A percentile compares a stretch with the other conserved stretches of the same genome.
Evolutionary conservation across 768 basidiomycete genomes (phyloP).

Genomic region (Lactarius hatsudake): DNA sequence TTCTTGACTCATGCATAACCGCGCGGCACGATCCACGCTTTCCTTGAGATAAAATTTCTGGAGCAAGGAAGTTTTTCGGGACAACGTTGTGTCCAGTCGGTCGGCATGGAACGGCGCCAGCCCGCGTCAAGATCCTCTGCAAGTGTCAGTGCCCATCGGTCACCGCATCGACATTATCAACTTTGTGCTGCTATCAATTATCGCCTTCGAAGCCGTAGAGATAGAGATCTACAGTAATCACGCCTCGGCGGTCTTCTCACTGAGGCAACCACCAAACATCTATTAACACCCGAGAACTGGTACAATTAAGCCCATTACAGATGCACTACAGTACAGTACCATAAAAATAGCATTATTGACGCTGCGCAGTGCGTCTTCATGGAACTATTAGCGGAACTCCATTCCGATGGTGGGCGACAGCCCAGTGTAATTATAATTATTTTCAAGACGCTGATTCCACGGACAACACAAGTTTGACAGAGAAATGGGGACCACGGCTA

Average conservation of each 20-base stretch:
- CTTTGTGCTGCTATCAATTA: too few relatives aligned
- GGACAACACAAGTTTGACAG: background rate
- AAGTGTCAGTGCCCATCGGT: too few relatives aligned
- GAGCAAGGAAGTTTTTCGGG: background rate
- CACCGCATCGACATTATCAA: too few relatives aligned
- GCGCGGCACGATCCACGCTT: background rate
- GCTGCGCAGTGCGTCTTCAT: background rate
- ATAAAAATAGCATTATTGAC: background rate
- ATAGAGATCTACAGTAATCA: too few relatives aligned
- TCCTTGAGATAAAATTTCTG: background rate
- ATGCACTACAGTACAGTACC: background rate
- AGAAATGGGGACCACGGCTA: slow-evolving; percentile 29
- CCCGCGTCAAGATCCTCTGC: too few relatives aligned
- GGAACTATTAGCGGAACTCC: background rate
- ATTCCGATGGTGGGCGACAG: background rate
- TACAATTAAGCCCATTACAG: background rate
- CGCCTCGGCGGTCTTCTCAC: too few relatives aligned
- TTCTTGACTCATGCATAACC: background rate
- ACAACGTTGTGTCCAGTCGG: background rate
- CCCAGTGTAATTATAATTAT: background rate
- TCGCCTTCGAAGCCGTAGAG: too few relatives aligned
- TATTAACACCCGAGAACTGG: background rate
- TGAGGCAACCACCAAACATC: too few relatives aligned
- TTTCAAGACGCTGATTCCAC: background rate
- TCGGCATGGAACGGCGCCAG: too few relatives aligned